Evolutionary conservation across 2,329 filamentous ascomycete species (phyloP).

Genomic region (Nemania bipapillata): DNA sequence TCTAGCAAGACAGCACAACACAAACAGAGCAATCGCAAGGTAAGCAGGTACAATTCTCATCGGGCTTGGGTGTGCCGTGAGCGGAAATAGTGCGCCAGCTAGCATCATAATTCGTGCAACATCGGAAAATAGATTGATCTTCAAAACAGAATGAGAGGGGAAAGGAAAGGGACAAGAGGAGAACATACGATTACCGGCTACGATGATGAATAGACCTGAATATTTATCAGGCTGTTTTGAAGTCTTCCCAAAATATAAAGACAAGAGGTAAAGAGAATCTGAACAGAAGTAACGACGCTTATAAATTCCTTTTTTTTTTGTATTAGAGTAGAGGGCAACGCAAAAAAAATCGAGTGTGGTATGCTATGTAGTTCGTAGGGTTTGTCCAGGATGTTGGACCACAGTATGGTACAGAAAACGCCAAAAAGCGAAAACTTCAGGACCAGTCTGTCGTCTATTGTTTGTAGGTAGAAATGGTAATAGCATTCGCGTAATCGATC

Average conservation of each 20-base stretch:
- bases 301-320: too few species aligned
- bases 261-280: too few species aligned
- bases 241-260: neutral
- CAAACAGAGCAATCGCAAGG: conserved; percentile 27
- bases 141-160: conserved; percentile 11
- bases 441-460: neutral
- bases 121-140: conserved; percentile 37
- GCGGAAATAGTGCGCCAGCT: conserved; percentile 29
- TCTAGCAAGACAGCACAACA: conserved; percentile 20
- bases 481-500: conserved; percentile 8
- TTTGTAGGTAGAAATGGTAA: neutral
- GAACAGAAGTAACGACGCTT: too few species aligned
- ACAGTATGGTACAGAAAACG: neutral
- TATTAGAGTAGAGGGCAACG: neutral
- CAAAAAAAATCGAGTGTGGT: neutral
- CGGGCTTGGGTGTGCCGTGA: conserved; percentile 21
- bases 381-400: neutral
- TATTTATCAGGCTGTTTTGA: neutral
- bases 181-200: neutral
- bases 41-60: conserved; percentile 13
- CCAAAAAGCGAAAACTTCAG: neutral
- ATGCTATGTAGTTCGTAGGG: neutral
- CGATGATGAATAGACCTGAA: neutral
- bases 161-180: neutral
- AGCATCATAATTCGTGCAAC: conserved; percentile 34